phyloP scores from a whole-genome alignment of 2,329 filamentous ascomycete genomes.

The Penicillium sp. region DNA sequence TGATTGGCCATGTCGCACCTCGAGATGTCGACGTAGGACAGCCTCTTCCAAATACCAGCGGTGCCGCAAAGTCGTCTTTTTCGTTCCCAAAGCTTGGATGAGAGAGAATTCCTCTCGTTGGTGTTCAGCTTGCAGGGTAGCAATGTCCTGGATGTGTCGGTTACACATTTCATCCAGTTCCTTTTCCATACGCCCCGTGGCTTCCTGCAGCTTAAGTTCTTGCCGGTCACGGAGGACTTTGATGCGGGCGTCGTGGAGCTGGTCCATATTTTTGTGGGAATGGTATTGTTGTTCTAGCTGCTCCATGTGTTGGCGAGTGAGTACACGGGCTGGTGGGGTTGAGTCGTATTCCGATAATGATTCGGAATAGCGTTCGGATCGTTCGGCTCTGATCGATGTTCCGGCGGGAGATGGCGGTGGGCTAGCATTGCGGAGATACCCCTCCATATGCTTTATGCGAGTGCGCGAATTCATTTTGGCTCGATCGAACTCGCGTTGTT shows the following conservation, averaged over 20 bases:
- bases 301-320: slow-evolving; percentile 44
- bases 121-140: slow-evolving; percentile 37
- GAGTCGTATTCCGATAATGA: slow-evolving; percentile 24
- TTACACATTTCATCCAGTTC: slow-evolving; percentile 39
- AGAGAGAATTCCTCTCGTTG: slow-evolving; percentile 35
- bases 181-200: slow-evolving; percentile 40
- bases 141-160: slow-evolving; percentile 34
- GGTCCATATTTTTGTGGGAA: slow-evolving; percentile 45
- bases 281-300: slow-evolving; percentile 48
- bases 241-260: slow-evolving; percentile 46
- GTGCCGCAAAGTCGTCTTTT: slow-evolving; percentile 35
- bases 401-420: slow-evolving; percentile 33
- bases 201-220: slow-evolving; percentile 42
- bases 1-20: slow-evolving; percentile 35
- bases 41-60: slow-evolving; percentile 47
- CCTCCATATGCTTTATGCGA: slow-evolving; percentile 51
- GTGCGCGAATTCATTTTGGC: slow-evolving; percentile 45
- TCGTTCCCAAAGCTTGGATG: slow-evolving; percentile 35
- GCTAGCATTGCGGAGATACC: slow-evolving; percentile 45
- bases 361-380: slow-evolving; percentile 20
- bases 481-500: slow-evolving; percentile 46
- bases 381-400: slow-evolving; percentile 8
- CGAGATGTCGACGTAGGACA: slow-evolving; percentile 42
- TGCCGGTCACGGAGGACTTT: slow-evolving; percentile 50
- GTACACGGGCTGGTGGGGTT: slow-evolving; percentile 32